Evolutionary conservation across 1,284 basidiomycete genomes (phyloP), one percentile per base, ranked within the genome.

Genomic region (Cryptococcus sp.): DNA sequence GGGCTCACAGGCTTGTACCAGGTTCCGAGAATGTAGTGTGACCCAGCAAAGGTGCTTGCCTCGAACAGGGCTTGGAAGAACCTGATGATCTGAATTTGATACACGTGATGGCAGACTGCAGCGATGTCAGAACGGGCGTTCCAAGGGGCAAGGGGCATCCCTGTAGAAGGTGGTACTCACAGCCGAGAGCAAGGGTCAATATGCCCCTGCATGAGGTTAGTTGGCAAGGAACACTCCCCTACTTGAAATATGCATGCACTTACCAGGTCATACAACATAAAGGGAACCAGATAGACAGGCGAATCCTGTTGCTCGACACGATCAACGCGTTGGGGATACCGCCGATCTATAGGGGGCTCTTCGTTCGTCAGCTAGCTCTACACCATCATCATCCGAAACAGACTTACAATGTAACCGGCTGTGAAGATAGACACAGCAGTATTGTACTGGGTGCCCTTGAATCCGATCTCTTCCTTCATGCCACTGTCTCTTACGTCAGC

Each of bases 21-120:
- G 0, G 64, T 64, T 2, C 71, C 71, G 11, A 73, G 70, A 46
- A 73, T 63, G 61, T 71, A 73, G 35, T 69, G 67, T 6, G 56
- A 56, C 12, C 67, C 67, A 13, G 57, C 58, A 40, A 69, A 69
- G 2, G 67, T 67, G 9, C 55, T 59, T 3, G 67, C 64, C 52
- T 70, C 68, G 47, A 70, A 70, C 42, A 70, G 46, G 16, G 57
- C 68, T 53, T 63, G 61, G 2, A 59, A 43, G 52, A 70, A 65
- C 7, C 68, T 58, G 37, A 70, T 62, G 12, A 45, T 65, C 64
- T 62, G 62, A 24, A 67, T 63, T 54, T 68, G 67, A 16, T 63
- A 55, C 3, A 60, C 57, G 51, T 64, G 47, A 63, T 62, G 49
- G 65, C 65, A 62, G 43, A 33, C 28, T 33, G 28, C 9, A 9